Percentiles rank a stretch among this genome's conserved stretches.
Evolutionary conservation across 2,329 filamentous ascomycete species (phyloP).

Genomic region (Didymella segeticola): DNA sequence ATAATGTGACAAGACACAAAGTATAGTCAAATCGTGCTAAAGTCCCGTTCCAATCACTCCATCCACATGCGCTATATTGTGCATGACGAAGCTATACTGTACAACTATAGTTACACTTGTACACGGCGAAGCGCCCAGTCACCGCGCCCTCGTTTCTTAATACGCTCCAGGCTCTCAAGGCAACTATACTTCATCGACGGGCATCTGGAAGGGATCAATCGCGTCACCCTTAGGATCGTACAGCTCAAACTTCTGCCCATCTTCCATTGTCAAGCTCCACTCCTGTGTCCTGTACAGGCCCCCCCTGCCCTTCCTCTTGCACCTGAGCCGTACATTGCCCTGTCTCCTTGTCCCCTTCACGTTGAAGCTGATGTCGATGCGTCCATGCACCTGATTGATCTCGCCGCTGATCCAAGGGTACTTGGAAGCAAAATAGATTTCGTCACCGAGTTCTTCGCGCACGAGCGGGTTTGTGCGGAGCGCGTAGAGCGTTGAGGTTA

Average conservation of each 20-base stretch:
- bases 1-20: not conserved
- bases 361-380: constrained; percentile 84
- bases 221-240: constrained; percentile 65
- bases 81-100: constrained; percentile 17
- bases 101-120: constrained; percentile 25
- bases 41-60: not conserved
- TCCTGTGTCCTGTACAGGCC: constrained; percentile 84
- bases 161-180: too few species aligned
- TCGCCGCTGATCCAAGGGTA: constrained; percentile 62
- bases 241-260: constrained; percentile 74
- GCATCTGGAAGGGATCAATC: constrained; percentile 67
- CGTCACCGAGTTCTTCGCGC: constrained; percentile 79
- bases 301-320: constrained; percentile 71
- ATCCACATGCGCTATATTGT: constrained; percentile 1
- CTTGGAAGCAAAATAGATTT: constrained; percentile 58
- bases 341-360: constrained; percentile 78
- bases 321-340: constrained; percentile 82
- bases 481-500: constrained; percentile 89
- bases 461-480: constrained; percentile 80
- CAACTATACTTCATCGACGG: constrained; percentile 28
- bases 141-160: not conserved
- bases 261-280: constrained; percentile 80
- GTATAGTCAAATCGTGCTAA: too few species aligned
- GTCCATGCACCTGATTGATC: constrained; percentile 92
- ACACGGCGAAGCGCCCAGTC: constrained; percentile 13